Evolutionary conservation across 2,329 filamentous ascomycete genomes (phyloP).

Genomic region (Mycosphaerella sp.): DNA sequence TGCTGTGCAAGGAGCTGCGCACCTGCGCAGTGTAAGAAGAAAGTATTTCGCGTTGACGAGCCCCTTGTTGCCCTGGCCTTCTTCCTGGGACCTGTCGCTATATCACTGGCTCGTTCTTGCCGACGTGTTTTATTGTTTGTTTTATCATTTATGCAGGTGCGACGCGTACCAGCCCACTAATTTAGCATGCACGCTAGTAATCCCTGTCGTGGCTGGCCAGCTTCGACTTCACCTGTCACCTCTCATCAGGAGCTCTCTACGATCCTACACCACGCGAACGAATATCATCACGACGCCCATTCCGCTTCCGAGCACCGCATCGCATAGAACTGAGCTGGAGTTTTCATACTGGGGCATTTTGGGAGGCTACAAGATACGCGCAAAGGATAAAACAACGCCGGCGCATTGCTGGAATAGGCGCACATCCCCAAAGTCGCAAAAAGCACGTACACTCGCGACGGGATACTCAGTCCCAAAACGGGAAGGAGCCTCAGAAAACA

Average conservation of each 20-base stretch:
- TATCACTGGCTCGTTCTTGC: background rate
- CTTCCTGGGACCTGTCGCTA: conserved; percentile 5
- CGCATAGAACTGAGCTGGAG: background rate
- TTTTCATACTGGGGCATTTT: background rate
- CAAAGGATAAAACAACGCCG: conserved; percentile 2
- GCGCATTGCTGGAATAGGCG: conserved; percentile 3
- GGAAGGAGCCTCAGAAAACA: background rate
- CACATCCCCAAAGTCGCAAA: background rate
- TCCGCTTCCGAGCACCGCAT: conserved; percentile 5
- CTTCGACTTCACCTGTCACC: conserved; percentile 7
- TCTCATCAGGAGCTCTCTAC: background rate
- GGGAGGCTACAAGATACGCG: background rate
- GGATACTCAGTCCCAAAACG: background rate
- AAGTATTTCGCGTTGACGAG: conserved; percentile 18
- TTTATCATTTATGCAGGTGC: background rate
- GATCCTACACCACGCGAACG: background rate
- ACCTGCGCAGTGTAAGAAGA: background rate
- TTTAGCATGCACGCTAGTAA: background rate
- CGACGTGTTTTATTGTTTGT: conserved; percentile 6
- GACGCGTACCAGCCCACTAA: conserved; percentile 1
- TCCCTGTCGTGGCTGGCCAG: background rate
- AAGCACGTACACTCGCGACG: background rate
- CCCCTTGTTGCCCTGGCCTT: conserved; percentile 14
- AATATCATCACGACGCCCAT: background rate
- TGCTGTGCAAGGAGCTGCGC: conserved; percentile 11